phyloP scores from a whole-genome alignment of 2,329 filamentous ascomycete genomes.

The Fusarium papillatum region DNA sequence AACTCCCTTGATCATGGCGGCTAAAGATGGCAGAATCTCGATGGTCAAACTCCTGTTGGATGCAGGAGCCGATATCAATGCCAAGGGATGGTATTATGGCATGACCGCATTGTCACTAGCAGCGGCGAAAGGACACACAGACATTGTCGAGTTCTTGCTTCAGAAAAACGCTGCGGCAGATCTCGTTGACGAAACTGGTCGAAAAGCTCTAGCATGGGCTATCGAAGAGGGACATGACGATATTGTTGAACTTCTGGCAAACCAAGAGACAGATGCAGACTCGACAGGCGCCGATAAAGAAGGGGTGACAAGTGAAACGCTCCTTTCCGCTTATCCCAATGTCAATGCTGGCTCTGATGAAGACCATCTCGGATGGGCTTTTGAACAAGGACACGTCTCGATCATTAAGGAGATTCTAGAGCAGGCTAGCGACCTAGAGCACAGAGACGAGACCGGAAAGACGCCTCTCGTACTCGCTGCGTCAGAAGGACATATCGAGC shows the following conservation, averaged over 20 bases:
- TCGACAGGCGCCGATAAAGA: not conserved
- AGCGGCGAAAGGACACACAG: not conserved
- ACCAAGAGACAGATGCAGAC: not conserved
- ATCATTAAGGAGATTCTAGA: not conserved
- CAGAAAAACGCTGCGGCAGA: not conserved
- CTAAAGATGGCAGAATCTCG: not conserved
- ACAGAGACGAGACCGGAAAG: not conserved
- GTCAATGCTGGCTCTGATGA: not conserved
- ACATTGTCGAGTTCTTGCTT: not conserved
- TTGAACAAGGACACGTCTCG: not conserved
- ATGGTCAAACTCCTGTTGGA: not conserved
- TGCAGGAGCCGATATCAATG: not conserved
- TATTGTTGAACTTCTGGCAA: not conserved
- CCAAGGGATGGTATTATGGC: not conserved
- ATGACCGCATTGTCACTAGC: not conserved
- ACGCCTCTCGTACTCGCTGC: not conserved
- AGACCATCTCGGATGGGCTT: not conserved
- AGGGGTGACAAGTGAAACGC: not conserved
- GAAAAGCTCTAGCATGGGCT: not conserved
- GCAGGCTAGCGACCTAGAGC: not conserved
- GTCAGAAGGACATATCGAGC: not conserved
- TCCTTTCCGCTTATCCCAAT: not conserved
- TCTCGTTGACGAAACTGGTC: not conserved
- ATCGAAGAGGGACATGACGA: not conserved
- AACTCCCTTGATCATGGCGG: not conserved